A percentile compares a stretch with the other conserved stretches of the same genome.
phyloP scores from a whole-genome alignment of 768 basidiomycete species.

The Leucosporidium scottii region DNA sequence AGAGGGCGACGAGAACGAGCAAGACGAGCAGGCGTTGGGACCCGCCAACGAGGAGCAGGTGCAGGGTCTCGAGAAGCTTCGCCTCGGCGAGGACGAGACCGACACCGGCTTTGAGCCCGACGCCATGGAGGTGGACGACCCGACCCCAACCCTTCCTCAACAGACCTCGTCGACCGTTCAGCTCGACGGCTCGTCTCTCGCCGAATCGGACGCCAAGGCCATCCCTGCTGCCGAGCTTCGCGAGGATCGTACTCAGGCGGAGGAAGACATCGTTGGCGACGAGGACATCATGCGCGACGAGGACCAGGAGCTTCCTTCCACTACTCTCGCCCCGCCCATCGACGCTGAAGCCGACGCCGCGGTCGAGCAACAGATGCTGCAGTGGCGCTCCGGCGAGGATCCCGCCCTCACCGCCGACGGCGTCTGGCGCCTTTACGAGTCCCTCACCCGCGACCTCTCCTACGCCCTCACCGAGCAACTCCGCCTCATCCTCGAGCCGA shows the following conservation, averaged over 20 bases:
- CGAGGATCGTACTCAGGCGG: slow-evolving; percentile 21
- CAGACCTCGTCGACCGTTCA: slow-evolving; percentile 23
- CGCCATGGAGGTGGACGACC: slow-evolving; percentile 33
- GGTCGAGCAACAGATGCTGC: slow-evolving; percentile 53
- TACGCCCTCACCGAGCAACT: slow-evolving; percentile 91
- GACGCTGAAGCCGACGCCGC: slow-evolving; percentile 40
- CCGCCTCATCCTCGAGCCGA: slow-evolving; percentile 91
- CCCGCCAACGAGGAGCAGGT: slow-evolving; percentile 76
- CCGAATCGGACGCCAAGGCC: slow-evolving; percentile 41
- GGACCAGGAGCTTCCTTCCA: slow-evolving; percentile 50
- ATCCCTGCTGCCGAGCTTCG: slow-evolving; percentile 38
- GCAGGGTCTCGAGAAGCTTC: slow-evolving; percentile 72
- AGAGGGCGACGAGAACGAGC: slow-evolving; percentile 61
- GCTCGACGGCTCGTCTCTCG: slow-evolving; percentile 29
- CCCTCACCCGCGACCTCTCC: slow-evolving; percentile 82
- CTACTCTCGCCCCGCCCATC: slow-evolving; percentile 34
- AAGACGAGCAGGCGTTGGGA: slow-evolving; percentile 70
- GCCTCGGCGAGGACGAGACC: slow-evolving; percentile 60
- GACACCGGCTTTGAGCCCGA: slow-evolving; percentile 30
- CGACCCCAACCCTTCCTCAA: slow-evolving; percentile 12
- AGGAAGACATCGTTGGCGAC: slow-evolving; percentile 38
- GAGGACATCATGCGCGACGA: slow-evolving; percentile 43
- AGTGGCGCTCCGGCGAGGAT: slow-evolving; percentile 60
- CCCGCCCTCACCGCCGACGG: slow-evolving; percentile 54
- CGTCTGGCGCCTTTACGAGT: slow-evolving; percentile 88